These are phyloP conservation scores for Flammula alnicola DNA, from an alignment of 1,284 basidiomycete genomes.

Conservation along the genomic window DNA sequence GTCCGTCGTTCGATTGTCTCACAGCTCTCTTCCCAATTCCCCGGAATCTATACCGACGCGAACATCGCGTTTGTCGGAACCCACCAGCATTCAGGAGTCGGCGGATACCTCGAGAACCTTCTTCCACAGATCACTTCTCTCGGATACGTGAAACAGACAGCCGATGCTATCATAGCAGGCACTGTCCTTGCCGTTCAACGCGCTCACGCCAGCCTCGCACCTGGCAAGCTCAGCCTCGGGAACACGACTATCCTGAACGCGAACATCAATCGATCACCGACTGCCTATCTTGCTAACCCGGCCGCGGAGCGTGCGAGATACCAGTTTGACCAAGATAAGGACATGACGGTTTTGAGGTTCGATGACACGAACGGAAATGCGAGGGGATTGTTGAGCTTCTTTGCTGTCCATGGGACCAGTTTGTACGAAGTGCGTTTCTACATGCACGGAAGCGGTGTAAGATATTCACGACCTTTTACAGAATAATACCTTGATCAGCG, in stretches of 20 bases:
- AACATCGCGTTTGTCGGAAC: slow-evolving; percentile 84
- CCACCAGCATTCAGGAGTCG: slow-evolving; percentile 79
- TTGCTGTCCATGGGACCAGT: slow-evolving; percentile 82
- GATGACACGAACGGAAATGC: slow-evolving; percentile 59
- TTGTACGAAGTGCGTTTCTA: slow-evolving; percentile 69
- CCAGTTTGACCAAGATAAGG: slow-evolving; percentile 73
- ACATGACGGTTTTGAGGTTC: slow-evolving; percentile 68
- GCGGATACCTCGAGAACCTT: slow-evolving; percentile 78
- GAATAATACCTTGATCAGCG: slow-evolving; percentile 80
- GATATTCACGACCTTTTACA: slow-evolving; percentile 29
- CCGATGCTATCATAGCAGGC: slow-evolving; percentile 72
- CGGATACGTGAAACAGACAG: slow-evolving; percentile 73
- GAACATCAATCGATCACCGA: slow-evolving; percentile 77
- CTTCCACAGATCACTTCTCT: slow-evolving; percentile 78
- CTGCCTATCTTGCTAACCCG: slow-evolving; percentile 76
- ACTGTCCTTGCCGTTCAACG: slow-evolving; percentile 70
- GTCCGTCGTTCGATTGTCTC: slow-evolving; percentile 72
- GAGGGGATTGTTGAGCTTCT: slow-evolving; percentile 76
- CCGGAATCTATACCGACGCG: slow-evolving; percentile 66
- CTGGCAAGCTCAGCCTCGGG: slow-evolving; percentile 65
- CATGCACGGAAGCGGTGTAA: too few relatives aligned
- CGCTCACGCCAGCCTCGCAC: slow-evolving; percentile 67
- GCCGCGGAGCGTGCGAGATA: slow-evolving; percentile 68
- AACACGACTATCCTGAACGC: slow-evolving; percentile 70
- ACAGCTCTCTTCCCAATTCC: slow-evolving; percentile 57